A percentile compares a stretch with the other conserved stretches of the same genome.
phyloP scores from a whole-genome alignment of 139 green algal genomes.

The Chlorella sp. region DNA sequence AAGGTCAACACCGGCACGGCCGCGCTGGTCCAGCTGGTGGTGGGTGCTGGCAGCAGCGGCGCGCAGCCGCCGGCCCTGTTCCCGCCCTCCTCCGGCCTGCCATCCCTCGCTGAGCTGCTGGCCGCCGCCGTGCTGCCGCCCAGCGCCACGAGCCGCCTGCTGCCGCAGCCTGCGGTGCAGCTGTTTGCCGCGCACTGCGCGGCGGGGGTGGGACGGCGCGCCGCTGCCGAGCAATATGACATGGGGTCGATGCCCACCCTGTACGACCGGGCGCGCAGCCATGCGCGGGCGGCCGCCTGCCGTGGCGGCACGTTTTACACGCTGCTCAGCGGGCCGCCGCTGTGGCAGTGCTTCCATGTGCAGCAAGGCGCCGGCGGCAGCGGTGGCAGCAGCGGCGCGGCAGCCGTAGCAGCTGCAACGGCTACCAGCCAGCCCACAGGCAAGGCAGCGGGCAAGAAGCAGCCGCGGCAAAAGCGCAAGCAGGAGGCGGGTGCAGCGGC shows the following conservation, averaged over 20 bases:
- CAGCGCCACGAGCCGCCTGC: background rate
- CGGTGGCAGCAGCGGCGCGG: background rate
- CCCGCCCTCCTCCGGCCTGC: background rate
- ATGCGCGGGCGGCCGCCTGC: background rate
- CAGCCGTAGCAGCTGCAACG: background rate
- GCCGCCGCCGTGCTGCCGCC: background rate
- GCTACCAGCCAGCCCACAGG: background rate
- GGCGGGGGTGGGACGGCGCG: background rate
- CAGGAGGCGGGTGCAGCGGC: background rate
- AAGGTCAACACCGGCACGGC: background rate
- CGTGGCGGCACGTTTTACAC: background rate
- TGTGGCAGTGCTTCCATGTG: constrained; percentile 7
- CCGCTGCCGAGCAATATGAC: background rate
- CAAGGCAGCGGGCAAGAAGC: background rate
- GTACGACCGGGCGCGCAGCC: background rate
- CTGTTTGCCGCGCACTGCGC: constrained; percentile 4
- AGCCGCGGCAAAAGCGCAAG: constrained; percentile 5
- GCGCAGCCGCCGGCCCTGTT: background rate
- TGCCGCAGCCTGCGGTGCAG: background rate
- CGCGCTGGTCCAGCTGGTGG: background rate
- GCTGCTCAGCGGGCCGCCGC: background rate
- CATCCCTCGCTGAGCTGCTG: background rate
- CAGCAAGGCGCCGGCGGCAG: background rate
- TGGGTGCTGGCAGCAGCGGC: background rate
- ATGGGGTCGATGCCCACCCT: background rate